A percentile compares a stretch with the other conserved stretches of the same genome.
phyloP scores from a whole-genome alignment of 148 eudicot genomes.

The Rhododendron williamsianum region DNA sequence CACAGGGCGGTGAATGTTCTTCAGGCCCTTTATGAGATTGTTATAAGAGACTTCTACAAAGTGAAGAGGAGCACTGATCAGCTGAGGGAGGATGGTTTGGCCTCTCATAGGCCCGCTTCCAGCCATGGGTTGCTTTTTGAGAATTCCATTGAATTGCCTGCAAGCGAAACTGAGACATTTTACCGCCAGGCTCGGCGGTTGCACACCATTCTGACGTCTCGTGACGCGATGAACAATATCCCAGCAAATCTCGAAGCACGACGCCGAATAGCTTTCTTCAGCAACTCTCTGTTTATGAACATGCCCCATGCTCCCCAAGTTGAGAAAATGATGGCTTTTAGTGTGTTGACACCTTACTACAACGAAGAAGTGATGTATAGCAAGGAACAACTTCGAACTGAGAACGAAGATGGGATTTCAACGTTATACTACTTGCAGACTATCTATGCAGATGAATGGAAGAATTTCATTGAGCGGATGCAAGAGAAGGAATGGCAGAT shows the following conservation, averaged over 20 bases:
- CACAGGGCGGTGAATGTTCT: slow-evolving; percentile 58
- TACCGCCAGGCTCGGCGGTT: slow-evolving; percentile 70
- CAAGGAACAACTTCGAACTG: slow-evolving; percentile 69
- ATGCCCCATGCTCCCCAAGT: slow-evolving; percentile 97
- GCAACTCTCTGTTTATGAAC: slow-evolving; percentile 91
- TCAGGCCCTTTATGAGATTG: slow-evolving; percentile 74
- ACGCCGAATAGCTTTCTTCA: slow-evolving; percentile 79
- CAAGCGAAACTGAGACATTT: slow-evolving; percentile 40
- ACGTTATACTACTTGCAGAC: slow-evolving; percentile 78
- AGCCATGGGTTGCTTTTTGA: slow-evolving; percentile 52
- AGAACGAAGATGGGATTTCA: slow-evolving; percentile 90
- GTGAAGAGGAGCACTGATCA: slow-evolving; percentile 43
- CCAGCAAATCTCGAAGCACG: slow-evolving; percentile 81
- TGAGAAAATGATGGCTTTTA: slow-evolving; percentile 83
- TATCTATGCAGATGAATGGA: slow-evolving; percentile 78
- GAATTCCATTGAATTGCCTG: slow-evolving; percentile 64
- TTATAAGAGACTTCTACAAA: slow-evolving; percentile 53
- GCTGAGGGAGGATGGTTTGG: slow-evolving; percentile 73
- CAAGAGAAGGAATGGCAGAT: slow-evolving; percentile 50
- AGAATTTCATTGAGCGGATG: slow-evolving; percentile 72
- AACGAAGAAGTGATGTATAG: slow-evolving; percentile 73
- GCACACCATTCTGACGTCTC: slow-evolving; percentile 72
- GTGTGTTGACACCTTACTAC: slow-evolving; percentile 86
- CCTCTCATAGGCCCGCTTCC: slow-evolving; percentile 37
- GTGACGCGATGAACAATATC: slow-evolving; percentile 70